A percentile compares a stretch with the other conserved stretches of the same genome.
phyloP scores from a whole-genome alignment of 495 filamentous ascomycete species.

The Annulohypoxylon bovei region DNA sequence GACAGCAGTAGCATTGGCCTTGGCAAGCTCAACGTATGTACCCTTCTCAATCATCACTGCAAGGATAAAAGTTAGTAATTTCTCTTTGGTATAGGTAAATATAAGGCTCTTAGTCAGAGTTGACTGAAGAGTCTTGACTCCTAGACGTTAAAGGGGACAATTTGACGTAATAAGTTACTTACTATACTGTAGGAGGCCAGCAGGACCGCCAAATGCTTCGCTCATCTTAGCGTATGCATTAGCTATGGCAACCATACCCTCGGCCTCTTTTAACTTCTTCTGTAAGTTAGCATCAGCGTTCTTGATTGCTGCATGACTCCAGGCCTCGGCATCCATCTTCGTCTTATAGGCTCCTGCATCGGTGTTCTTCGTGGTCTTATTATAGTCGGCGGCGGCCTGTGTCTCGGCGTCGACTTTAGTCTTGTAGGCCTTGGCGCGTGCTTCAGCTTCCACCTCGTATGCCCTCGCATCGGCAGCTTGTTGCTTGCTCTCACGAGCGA shows the following conservation, averaged over 20 bases:
- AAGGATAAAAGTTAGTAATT: slow-evolving; percentile 1
- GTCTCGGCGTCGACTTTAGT: slow-evolving; percentile 49
- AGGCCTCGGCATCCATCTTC: slow-evolving; percentile 52
- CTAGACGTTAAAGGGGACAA: background rate
- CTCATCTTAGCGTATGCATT: slow-evolving; percentile 76
- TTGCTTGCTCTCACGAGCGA: slow-evolving; percentile 74
- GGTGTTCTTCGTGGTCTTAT: slow-evolving; percentile 49
- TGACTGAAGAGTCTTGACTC: too few relatives aligned
- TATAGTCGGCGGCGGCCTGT: slow-evolving; percentile 52
- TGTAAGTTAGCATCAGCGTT: slow-evolving; percentile 71
- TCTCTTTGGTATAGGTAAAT: background rate
- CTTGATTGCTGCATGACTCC: slow-evolving; percentile 57
- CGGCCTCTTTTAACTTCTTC: slow-evolving; percentile 73
- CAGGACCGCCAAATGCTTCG: slow-evolving; percentile 76
- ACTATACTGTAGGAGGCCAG: slow-evolving; percentile 75
- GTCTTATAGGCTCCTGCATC: slow-evolving; percentile 59
- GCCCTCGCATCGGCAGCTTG: slow-evolving; percentile 75
- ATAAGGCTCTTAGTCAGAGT: too few relatives aligned
- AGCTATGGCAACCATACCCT: slow-evolving; percentile 78
- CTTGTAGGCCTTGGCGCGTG: slow-evolving; percentile 65
- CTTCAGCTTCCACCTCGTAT: slow-evolving; percentile 64
- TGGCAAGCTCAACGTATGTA: slow-evolving; percentile 70
- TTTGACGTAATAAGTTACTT: background rate
- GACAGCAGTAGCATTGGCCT: slow-evolving; percentile 76
- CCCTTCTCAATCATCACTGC: slow-evolving; percentile 76